Percentiles rank a stretch among this genome's conserved stretches.
Evolutionary conservation across 148 eudicot genomes (phyloP).

Genomic region (Rhododendron ovatum): DNA sequence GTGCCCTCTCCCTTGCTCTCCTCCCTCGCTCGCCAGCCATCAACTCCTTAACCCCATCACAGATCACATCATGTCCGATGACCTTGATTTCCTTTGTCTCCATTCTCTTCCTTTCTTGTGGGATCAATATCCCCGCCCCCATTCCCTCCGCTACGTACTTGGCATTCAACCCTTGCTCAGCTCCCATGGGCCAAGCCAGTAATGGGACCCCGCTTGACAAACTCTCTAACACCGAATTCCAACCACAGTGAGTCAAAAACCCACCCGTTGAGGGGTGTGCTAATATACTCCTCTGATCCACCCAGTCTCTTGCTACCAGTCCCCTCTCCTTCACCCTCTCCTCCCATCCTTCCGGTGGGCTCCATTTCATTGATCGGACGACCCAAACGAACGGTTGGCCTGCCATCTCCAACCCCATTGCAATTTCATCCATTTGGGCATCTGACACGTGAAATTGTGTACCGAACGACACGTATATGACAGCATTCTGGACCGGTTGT

Average conservation of each 20-base stretch:
- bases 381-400: background rate
- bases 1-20: too few relatives aligned
- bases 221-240: background rate
- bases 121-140: background rate
- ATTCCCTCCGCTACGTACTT: background rate
- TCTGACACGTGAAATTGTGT: background rate
- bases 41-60: background rate
- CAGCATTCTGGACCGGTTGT: background rate
- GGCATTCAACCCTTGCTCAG: background rate
- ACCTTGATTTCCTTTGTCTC: background rate
- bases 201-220: background rate
- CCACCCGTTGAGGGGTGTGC: conserved; percentile 2
- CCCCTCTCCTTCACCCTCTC: background rate
- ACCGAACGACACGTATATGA: background rate
- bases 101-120: background rate
- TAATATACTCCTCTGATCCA: conserved; percentile 1
- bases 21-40: too few relatives aligned
- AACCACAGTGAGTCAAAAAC: background rate
- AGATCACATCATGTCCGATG: background rate
- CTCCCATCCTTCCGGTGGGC: background rate
- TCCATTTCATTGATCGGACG: background rate
- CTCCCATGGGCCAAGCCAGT: background rate
- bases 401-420: background rate
- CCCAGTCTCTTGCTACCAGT: background rate
- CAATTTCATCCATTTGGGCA: background rate